phyloP scores from a whole-genome alignment of 1,139 yeast genomes.

The Protomyces lactucae-debilis region DNA sequence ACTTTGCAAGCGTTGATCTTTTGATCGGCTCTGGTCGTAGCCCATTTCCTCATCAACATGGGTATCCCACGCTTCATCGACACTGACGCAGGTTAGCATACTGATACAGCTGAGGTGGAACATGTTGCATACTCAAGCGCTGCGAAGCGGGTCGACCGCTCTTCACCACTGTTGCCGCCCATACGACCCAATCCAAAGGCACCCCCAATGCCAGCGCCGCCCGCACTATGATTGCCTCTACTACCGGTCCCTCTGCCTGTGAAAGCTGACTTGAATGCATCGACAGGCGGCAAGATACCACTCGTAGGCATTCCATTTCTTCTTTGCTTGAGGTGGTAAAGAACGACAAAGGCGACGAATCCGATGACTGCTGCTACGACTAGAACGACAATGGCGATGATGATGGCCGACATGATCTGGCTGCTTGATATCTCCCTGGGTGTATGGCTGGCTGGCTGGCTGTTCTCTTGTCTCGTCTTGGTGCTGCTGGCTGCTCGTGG shows the following conservation, averaged over 20 bases:
- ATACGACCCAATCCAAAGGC: neutral
- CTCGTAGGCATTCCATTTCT: constrained; percentile 11
- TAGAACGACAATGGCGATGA: constrained; percentile 4
- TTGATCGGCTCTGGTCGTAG: neutral
- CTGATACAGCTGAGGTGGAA: neutral
- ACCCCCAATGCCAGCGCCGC: neutral
- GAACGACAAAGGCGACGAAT: constrained; percentile 5
- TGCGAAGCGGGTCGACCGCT: constrained; percentile 19
- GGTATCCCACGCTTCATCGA: constrained; percentile 24
- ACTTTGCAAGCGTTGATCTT: neutral
- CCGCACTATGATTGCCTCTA: neutral
- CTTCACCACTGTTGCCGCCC: constrained; percentile 14
- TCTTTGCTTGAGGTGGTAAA: constrained; percentile 7
- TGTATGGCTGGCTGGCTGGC: neutral
- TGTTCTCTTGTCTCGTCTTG: neutral
- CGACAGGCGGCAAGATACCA: neutral
- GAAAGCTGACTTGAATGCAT: neutral
- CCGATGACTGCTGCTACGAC: constrained; percentile 5
- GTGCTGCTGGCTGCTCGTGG: neutral
- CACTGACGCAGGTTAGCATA: constrained; percentile 4
- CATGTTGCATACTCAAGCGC: constrained; percentile 15
- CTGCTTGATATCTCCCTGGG: neutral
- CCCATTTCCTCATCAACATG: constrained; percentile 26
- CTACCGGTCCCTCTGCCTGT: neutral
- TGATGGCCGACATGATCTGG: constrained; percentile 2